Conservation (phyloP, 2,329 filamentous ascomycete genomes). For the Huntiella abstrusa region DNA sequence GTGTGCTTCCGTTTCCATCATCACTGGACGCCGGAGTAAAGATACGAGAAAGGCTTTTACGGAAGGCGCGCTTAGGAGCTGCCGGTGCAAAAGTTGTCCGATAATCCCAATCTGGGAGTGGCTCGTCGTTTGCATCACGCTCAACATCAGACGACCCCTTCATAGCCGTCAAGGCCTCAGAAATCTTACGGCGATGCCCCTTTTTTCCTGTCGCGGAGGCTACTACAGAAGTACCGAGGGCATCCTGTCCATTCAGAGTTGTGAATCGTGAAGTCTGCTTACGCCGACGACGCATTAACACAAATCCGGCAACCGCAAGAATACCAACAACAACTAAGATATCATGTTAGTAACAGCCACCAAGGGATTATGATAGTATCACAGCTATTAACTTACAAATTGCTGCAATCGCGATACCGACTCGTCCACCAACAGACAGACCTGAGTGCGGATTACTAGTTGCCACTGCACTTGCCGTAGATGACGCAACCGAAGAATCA, state of each 20-base stretch:
- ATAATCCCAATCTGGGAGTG: constrained; percentile 5
- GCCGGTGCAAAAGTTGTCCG: constrained; percentile 8
- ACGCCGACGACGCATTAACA: constrained; percentile 1
- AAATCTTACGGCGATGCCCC: too few species aligned
- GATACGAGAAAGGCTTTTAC: too few species aligned
- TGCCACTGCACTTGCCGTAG: too few species aligned
- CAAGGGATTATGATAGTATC: neutral
- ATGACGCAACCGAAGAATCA: too few species aligned
- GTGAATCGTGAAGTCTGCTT: neutral
- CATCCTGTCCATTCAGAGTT: too few species aligned
- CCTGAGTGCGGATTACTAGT: neutral
- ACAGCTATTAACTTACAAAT: constrained; percentile 1
- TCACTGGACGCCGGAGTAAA: neutral
- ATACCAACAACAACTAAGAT: constrained; percentile 1
- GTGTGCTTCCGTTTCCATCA: neutral
- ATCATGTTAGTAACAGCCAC: neutral
- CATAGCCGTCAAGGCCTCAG: too few species aligned
- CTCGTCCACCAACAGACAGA: neutral
- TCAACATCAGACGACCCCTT: too few species aligned
- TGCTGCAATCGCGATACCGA: constrained; percentile 2
- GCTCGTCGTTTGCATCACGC: neutral
- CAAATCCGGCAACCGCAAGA: neutral
- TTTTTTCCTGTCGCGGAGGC: too few species aligned
- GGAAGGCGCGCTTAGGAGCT: neutral
- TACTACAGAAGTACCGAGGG: too few species aligned